These are phyloP conservation scores for Vanderwaltozyma yarrowii DNA, from an alignment of 805 yeast species.

Conservation along the genomic window DNA sequence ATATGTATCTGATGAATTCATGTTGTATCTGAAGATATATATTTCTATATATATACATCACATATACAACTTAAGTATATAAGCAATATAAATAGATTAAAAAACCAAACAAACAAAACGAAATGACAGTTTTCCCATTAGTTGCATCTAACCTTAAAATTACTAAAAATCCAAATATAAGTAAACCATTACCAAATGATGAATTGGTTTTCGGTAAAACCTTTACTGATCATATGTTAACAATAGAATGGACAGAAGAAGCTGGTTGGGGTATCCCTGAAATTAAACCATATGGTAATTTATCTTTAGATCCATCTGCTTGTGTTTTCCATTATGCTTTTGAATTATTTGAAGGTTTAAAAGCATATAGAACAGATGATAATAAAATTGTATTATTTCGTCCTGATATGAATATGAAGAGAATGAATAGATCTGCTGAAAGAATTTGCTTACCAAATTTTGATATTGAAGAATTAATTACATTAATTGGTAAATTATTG, in stretches of 20 bases:
- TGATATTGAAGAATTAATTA: constrained; percentile 65
- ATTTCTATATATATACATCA: no score
- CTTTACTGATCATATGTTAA: constrained; percentile 84
- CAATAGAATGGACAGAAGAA: constrained; percentile 68
- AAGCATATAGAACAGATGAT: constrained; percentile 65
- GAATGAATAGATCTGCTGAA: constrained; percentile 82
- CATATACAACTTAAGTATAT: not conserved
- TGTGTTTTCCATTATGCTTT: constrained; percentile 92
- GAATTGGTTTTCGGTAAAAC: constrained; percentile 59
- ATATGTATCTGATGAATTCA: no score
- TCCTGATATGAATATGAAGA: constrained; percentile 81
- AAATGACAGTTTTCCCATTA: constrained; percentile 31
- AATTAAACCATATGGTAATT: constrained; percentile 74
- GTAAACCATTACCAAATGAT: constrained; percentile 47
- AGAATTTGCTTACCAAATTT: constrained; percentile 86
- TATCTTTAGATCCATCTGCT: constrained; percentile 75
- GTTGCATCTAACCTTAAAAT: constrained; percentile 47
- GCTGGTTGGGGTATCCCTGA: constrained; percentile 85
- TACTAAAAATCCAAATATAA: constrained; percentile 39
- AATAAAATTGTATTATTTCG: constrained; percentile 76
- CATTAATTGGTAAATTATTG: constrained; percentile 67
- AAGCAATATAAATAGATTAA: not conserved
- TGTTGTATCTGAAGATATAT: no score
- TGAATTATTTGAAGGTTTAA: constrained; percentile 91
- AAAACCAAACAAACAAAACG: no score